A percentile compares a stretch with the other conserved stretches of the same genome.
These are phyloP conservation scores for Solanum piurae DNA, from an alignment of 257 asterid species.

Conservation along the genomic window DNA sequence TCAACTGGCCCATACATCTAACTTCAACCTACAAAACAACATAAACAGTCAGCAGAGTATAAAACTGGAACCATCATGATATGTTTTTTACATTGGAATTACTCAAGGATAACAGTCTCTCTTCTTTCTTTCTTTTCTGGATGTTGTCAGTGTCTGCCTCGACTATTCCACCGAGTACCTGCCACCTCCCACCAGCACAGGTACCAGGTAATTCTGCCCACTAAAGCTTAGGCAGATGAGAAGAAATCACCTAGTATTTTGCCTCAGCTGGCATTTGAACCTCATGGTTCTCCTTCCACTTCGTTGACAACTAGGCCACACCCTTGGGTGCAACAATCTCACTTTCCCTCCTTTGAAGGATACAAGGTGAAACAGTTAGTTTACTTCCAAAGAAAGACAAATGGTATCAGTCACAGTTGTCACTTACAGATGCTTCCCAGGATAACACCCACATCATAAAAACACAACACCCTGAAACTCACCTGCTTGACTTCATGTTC, in stretches of 20 bases:
- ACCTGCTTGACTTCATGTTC: neutral
- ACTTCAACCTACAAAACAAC: constrained; percentile 41
- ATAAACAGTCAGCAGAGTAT: neutral
- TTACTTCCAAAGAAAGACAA: neutral
- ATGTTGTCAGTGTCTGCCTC: neutral
- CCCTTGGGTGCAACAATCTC: neutral
- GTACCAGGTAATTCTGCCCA: neutral
- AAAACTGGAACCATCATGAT: neutral
- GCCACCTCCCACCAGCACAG: neutral
- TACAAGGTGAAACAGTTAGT: neutral
- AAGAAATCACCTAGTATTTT: neutral
- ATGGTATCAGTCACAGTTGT: neutral
- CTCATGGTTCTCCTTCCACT: neutral
- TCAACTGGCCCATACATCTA: constrained; percentile 49
- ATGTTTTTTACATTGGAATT: neutral
- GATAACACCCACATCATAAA: neutral
- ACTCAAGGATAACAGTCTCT: neutral
- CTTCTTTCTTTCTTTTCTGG: neutral
- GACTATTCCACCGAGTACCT: neutral
- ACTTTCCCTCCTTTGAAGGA: neutral
- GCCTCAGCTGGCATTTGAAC: neutral
- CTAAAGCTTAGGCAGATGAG: neutral
- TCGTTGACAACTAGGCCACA: neutral
- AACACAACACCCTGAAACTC: neutral
- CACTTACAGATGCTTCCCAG: neutral